These are phyloP conservation scores for Penicillium canescens DNA, from an alignment of 495 filamentous ascomycete species.

Conservation along the genomic window DNA sequence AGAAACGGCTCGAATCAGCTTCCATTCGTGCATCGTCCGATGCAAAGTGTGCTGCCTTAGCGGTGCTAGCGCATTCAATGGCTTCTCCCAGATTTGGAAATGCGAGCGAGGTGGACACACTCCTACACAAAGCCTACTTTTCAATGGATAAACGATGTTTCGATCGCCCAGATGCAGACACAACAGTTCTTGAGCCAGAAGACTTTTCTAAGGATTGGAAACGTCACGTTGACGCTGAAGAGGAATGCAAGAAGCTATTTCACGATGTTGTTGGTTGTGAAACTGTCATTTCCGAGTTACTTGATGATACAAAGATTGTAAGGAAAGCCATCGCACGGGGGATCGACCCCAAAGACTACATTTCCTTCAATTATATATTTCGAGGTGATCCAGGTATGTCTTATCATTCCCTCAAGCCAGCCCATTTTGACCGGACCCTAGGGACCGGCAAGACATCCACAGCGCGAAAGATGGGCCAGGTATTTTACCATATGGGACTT, in stretches of 20 bases:
- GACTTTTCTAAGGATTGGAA: background rate
- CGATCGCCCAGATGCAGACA: background rate
- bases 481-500: conserved; percentile 35
- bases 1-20: background rate
- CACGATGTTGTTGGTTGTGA: background rate
- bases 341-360: background rate
- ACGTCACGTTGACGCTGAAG: background rate
- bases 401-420: background rate
- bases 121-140: background rate
- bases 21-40: background rate
- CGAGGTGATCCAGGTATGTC: background rate
- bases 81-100: background rate
- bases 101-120: background rate
- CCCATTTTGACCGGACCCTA: background rate
- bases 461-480: conserved; percentile 28
- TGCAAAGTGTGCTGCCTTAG: background rate
- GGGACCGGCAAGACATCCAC: conserved; percentile 52
- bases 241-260: background rate
- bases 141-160: background rate
- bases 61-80: background rate
- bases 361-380: conserved; percentile 1
- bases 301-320: background rate
- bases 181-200: background rate
- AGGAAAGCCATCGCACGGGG: background rate
- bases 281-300: background rate